Conservation (phyloP, 2,329 filamentous ascomycete genomes). For the Endocalyx cinctus region DNA sequence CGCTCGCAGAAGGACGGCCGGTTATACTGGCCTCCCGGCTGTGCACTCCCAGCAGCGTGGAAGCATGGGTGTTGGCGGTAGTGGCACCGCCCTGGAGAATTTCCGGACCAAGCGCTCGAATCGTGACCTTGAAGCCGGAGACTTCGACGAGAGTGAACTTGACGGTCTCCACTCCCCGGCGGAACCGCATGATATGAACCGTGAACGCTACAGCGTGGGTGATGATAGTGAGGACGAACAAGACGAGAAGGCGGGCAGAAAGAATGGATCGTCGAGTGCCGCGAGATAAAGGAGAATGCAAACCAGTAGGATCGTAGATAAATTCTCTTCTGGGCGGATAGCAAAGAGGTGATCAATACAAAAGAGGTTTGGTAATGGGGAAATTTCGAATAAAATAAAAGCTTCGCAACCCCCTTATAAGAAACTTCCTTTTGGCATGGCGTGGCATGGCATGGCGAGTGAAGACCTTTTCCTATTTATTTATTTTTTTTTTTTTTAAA, state of each 20-base stretch:
- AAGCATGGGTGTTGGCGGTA: constrained; percentile 17
- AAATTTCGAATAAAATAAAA: too few species aligned
- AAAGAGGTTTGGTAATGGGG: too few species aligned
- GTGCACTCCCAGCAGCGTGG: constrained; percentile 24
- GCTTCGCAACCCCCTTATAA: too few species aligned
- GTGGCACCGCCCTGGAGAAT: constrained; percentile 36
- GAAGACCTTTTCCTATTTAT: too few species aligned
- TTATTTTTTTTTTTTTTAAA: too few species aligned
- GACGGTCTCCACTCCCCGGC: constrained; percentile 55
- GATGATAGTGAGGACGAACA: constrained; percentile 52
- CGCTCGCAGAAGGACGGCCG: constrained; percentile 50
- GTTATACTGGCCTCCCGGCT: constrained; percentile 48
- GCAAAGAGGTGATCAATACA: too few species aligned
- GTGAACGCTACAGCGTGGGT: constrained; percentile 52
- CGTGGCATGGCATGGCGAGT: too few species aligned
- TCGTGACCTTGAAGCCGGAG: constrained; percentile 57
- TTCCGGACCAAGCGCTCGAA: constrained; percentile 41
- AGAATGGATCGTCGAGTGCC: constrained; percentile 18
- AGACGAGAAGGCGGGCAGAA: constrained; percentile 16
- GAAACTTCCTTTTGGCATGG: too few species aligned
- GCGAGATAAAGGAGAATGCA: constrained; percentile 2
- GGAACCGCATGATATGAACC: constrained; percentile 37
- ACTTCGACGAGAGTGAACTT: constrained; percentile 63
- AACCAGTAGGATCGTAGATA: too few species aligned
- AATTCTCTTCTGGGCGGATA: too few species aligned